Percentiles rank a stretch among this genome's conserved stretches.
These are phyloP conservation scores for Cutaneotrichosporon spelunceum DNA, from an alignment of 1,284 basidiomycete species.

Conservation along the genomic window DNA sequence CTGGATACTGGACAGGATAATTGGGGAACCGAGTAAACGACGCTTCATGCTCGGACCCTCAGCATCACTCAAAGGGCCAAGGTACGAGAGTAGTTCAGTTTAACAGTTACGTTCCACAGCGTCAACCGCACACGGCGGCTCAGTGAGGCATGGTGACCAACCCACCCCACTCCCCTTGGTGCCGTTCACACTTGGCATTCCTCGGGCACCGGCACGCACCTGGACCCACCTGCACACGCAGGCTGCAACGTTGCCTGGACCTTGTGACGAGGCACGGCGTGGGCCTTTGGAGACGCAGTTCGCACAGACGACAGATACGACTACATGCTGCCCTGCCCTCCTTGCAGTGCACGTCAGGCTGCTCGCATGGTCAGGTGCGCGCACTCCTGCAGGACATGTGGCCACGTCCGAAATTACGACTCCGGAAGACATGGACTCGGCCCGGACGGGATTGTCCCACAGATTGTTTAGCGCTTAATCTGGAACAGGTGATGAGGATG, in stretches of 20 bases:
- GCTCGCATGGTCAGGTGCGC: background rate
- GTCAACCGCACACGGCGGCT: background rate
- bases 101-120: background rate
- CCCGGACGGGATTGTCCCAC: background rate
- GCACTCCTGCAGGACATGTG: background rate
- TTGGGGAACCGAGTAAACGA: background rate
- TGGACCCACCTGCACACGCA: too few species aligned
- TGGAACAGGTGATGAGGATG: background rate
- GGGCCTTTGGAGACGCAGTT: background rate
- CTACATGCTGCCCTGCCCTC: background rate
- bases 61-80: background rate
- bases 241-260: background rate
- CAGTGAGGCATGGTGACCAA: background rate
- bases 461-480: background rate
- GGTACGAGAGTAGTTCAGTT: background rate
- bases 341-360: background rate
- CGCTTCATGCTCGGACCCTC: background rate
- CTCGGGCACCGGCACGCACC: background rate
- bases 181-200: too few species aligned
- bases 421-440: background rate
- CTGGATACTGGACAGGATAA: background rate
- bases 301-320: background rate
- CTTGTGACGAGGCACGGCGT: background rate
- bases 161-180: too few species aligned
- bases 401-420: background rate